These are phyloP conservation scores for Thielaviopsis punctulata DNA, from an alignment of 2,329 filamentous ascomycete species.

Conservation along the genomic window DNA sequence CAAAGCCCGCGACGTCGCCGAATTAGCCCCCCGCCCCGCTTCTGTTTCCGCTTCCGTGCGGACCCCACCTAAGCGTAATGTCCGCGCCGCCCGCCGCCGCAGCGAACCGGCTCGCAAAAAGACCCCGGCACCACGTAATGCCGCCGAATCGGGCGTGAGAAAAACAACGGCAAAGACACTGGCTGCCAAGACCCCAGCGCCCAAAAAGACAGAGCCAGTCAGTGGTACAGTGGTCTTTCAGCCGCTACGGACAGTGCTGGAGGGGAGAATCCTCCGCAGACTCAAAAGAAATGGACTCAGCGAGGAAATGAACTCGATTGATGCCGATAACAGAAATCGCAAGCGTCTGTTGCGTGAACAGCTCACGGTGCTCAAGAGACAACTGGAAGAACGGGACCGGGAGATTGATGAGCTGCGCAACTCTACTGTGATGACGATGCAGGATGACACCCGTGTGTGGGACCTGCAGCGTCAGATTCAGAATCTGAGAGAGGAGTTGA, in stretches of 20 bases:
- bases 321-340: constrained; percentile 27
- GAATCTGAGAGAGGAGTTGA: constrained; percentile 20
- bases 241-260: constrained; percentile 36
- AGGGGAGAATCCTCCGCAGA: constrained; percentile 39
- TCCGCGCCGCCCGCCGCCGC: neutral
- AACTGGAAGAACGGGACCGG: constrained; percentile 32
- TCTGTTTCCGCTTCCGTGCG: neutral
- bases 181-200: neutral
- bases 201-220: constrained; percentile 19
- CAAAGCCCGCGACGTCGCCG: constrained; percentile 1
- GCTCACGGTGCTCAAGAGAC: constrained; percentile 29
- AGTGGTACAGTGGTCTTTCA: constrained; percentile 21
- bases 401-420: constrained; percentile 37
- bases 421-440: constrained; percentile 28
- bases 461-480: constrained; percentile 25
- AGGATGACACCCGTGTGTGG: constrained; percentile 20
- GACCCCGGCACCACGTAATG: constrained; percentile 27
- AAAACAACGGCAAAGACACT: constrained; percentile 25
- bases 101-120: neutral
- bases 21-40: neutral
- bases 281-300: constrained; percentile 38
- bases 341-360: constrained; percentile 26
- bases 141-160: constrained; percentile 24
- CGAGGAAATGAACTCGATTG: constrained; percentile 38
- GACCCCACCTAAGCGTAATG: neutral